A percentile compares a stretch with the other conserved stretches of the same genome.
Evolutionary conservation across 805 yeast species (phyloP).

Genomic region (Komagataella populi): DNA sequence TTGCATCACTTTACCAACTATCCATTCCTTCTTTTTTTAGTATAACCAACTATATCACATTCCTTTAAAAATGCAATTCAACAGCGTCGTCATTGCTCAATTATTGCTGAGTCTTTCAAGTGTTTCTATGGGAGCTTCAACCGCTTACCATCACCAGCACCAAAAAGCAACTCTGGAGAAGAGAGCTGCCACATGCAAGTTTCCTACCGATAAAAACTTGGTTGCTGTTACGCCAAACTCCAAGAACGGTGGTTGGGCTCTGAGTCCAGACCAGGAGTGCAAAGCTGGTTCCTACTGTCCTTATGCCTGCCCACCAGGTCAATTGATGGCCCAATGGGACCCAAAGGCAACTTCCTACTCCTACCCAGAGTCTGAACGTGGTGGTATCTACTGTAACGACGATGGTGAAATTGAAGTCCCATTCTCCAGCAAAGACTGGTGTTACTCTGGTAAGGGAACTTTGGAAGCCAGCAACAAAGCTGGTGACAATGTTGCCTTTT

Average conservation of each 20-base stretch:
- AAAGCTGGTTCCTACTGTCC: slow-evolving; percentile 76
- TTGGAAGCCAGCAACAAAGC: slow-evolving; percentile 43
- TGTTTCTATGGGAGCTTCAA: neutral
- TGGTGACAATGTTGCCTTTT: slow-evolving; percentile 55
- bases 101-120: neutral
- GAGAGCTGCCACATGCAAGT: slow-evolving; percentile 28
- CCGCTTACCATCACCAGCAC: slow-evolving; percentile 2
- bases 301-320: slow-evolving; percentile 84
- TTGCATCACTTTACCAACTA: neutral
- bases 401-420: slow-evolving; percentile 59
- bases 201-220: slow-evolving; percentile 56
- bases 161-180: neutral
- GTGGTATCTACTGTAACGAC: slow-evolving; percentile 68
- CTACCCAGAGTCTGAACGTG: slow-evolving; percentile 68
- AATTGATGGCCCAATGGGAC: slow-evolving; percentile 84
- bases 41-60: neutral
- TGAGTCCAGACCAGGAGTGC: slow-evolving; percentile 63
- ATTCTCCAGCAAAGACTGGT: slow-evolving; percentile 40
- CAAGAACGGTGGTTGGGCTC: slow-evolving; percentile 76
- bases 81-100: neutral
- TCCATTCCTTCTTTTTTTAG: neutral
- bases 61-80: neutral
- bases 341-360: slow-evolving; percentile 55
- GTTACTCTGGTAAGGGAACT: slow-evolving; percentile 69
- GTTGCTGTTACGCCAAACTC: slow-evolving; percentile 51